phyloP scores from a whole-genome alignment of 805 yeast genomes.

The Saccharomycopsis microspora region DNA sequence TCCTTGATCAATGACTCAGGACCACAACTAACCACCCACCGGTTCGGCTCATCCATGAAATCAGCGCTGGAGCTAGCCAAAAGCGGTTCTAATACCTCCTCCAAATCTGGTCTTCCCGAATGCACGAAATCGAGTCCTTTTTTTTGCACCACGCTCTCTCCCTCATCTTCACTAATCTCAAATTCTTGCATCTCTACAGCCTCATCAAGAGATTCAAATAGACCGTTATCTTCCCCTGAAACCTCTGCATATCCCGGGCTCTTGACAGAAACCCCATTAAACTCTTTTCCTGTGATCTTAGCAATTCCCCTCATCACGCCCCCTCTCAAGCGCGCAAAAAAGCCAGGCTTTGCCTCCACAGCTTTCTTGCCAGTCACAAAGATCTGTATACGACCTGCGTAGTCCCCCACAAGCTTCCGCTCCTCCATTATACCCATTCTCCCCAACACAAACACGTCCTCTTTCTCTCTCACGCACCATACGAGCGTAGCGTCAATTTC shows the following conservation, averaged over 20 bases:
- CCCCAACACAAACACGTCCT: slow-evolving; percentile 36
- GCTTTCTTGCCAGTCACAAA: neutral
- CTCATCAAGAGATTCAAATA: neutral
- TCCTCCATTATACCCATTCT: slow-evolving; percentile 22
- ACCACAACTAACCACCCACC: slow-evolving; percentile 53
- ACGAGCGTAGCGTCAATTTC: slow-evolving; percentile 27
- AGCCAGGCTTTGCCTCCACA: neutral
- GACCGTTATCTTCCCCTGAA: no score
- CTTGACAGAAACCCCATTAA: neutral
- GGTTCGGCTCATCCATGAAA: slow-evolving; percentile 21
- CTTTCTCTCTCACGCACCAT: slow-evolving; percentile 41
- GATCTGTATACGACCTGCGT: neutral
- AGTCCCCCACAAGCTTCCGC: neutral
- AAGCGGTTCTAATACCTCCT: slow-evolving; percentile 21
- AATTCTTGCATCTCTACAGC: neutral
- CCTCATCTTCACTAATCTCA: slow-evolving; percentile 17
- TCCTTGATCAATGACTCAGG: slow-evolving; percentile 34
- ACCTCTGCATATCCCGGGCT: neutral
- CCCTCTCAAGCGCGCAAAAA: neutral
- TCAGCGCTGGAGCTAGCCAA: neutral
- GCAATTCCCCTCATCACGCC: neutral
- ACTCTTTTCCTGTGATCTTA: neutral
- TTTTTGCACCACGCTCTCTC: neutral
- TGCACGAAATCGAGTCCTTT: neutral
- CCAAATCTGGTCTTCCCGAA: slow-evolving; percentile 34